Conservation (phyloP, 805 yeast species). For the Myxozyma vanderwaltii region DNA sequence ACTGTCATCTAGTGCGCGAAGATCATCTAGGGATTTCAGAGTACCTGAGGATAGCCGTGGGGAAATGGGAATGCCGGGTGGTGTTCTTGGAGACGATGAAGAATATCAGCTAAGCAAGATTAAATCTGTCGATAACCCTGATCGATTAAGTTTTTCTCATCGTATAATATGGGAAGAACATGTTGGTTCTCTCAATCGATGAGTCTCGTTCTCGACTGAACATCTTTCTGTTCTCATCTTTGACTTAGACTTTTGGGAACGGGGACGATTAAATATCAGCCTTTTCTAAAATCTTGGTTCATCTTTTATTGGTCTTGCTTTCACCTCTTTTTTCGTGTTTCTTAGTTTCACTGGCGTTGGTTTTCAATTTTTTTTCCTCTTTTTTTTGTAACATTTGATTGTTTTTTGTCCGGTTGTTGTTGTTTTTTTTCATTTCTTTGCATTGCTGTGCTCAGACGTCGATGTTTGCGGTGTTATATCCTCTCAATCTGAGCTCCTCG, state of each 20-base stretch:
- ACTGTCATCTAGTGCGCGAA: background rate
- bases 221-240: background rate
- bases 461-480: too few species aligned
- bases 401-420: background rate
- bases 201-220: background rate
- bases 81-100: conserved; percentile 25
- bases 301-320: too few species aligned
- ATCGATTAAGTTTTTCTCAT: conserved; percentile 27
- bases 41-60: conserved; percentile 9
- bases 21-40: background rate
- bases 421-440: too few species aligned
- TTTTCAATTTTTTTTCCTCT: background rate
- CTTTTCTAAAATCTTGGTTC: too few species aligned
- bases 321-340: background rate
- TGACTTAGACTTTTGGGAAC: too few species aligned
- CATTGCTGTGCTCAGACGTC: too few species aligned
- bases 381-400: background rate
- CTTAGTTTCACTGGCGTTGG: background rate
- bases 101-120: conserved; percentile 22
- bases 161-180: conserved; percentile 33
- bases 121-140: conserved; percentile 26
- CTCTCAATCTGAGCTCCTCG: too few species aligned
- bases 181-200: conserved; percentile 20
- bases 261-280: too few species aligned
- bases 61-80: conserved; percentile 29